Base-by-base conservation (phyloP, 768 basidiomycete species). In the Podaxis sp. region DNA sequence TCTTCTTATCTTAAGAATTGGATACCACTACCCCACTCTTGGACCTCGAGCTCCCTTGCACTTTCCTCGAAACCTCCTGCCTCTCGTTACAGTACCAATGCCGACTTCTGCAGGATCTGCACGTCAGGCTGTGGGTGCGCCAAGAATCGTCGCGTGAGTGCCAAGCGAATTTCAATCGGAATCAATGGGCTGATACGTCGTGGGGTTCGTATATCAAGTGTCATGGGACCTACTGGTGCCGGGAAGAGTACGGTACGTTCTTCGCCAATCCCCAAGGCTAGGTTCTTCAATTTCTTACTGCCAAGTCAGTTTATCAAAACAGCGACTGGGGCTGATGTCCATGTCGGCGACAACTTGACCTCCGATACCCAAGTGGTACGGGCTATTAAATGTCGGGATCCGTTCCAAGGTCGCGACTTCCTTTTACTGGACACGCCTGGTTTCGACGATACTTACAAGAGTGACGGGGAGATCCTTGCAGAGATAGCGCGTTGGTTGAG, bases 191-290 rank as follows among this genome's bases (percentile, higher is more conserved):
- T 46, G 7, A 19, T 17, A 40, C 3, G 38, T 7, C 7, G 15
- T 19, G 17, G 15, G 6, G 6, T 43, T 43, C 2, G 3, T 43
- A 43, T n/a, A 43, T 33, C 2, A 25, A 71, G 70, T 2, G 63
- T 71, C 9, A 69, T 71, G 67, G 70, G 70, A 1, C 66, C 68
- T 22, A 72, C 69, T 7, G 71, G 71, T 25, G 64, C 63, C 0
- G 70, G 70, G 40, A 69, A 69, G 61, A 69, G 68, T 50, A 63
- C 64, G 1, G 68, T 66, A 25, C 33, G 65, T 41, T 19, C 27
- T 6, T 7, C 27, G 9, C 22, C 8, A 12, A 13, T 1, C 38
- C 36, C n/a, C 9, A 2, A 3, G 27, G 59, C 37, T 17, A n/a
- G 24, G n/a, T 17, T 38, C 6, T 6, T 1, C 22, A 40, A 1